These are phyloP conservation scores for Bolboschoenus planiculmis DNA, from an alignment of 176 grass and related monocot genomes.

Conservation along the genomic window DNA sequence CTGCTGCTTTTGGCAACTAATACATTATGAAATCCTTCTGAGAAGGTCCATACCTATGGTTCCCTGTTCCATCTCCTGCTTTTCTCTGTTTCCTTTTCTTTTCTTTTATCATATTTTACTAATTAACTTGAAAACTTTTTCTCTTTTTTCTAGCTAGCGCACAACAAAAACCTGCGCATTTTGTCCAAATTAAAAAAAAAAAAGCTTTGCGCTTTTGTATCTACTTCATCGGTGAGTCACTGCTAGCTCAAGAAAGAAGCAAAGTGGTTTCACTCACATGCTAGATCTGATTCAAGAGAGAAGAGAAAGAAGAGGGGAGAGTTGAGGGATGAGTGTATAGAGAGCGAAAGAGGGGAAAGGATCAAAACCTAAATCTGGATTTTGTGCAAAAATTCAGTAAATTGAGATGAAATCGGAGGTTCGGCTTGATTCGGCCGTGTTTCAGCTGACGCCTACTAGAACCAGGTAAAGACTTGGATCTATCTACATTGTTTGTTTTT, in stretches of 20 bases:
- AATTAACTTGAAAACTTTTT: not conserved
- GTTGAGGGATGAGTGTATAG: not conserved
- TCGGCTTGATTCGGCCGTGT: conserved; percentile 72
- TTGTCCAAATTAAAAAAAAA: not conserved
- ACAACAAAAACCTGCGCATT: not conserved
- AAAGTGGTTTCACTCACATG: conserved; percentile 4
- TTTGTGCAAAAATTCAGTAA: not conserved
- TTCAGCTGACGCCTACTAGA: conserved; percentile 90
- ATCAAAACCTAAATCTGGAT: conserved; percentile 14
- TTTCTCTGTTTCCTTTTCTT: conserved; percentile 1
- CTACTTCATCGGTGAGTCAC: conserved; percentile 5
- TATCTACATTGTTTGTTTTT: conserved; percentile 1
- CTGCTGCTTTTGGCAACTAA: not conserved
- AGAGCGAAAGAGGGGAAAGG: not conserved
- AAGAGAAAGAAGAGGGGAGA: not conserved
- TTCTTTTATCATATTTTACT: not conserved
- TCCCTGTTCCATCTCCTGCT: not conserved
- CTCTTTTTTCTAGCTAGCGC: not conserved
- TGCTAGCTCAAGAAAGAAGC: conserved; percentile 19
- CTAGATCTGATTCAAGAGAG: conserved; percentile 19
- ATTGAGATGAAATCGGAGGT: conserved; percentile 60
- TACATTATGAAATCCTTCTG: not conserved
- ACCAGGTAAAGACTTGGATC: conserved; percentile 66
- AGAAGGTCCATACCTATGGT: not conserved
- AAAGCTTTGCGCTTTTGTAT: conserved; percentile 15